A percentile compares a stretch with the other conserved stretches of the same genome.
Evolutionary conservation across 108 stramenopile species (phyloP).

Genomic region (Cyclotella baltica): DNA sequence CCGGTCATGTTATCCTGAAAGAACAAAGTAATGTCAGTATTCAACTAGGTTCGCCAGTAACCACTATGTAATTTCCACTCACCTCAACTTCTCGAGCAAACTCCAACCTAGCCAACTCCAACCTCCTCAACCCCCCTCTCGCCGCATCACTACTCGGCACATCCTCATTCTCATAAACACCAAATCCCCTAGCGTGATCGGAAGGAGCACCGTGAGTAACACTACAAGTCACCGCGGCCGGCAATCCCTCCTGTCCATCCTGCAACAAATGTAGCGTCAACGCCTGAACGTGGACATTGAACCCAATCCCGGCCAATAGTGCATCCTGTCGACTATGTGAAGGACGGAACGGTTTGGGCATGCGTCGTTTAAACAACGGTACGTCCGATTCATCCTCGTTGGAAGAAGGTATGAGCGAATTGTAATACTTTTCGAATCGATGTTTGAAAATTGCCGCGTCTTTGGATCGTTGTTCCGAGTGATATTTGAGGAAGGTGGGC

Average conservation of each 20-base stretch:
- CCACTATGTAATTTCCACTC: constrained; percentile 31
- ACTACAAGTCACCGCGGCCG: constrained; percentile 59
- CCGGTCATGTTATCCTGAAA: constrained; percentile 13
- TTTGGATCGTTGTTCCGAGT: constrained; percentile 52
- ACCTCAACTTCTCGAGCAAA: constrained; percentile 54
- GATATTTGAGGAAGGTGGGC: constrained; percentile 63
- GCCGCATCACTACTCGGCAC: constrained; percentile 17
- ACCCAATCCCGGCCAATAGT: constrained; percentile 75
- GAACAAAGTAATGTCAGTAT: neutral
- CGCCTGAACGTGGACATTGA: constrained; percentile 83
- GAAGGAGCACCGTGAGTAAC: constrained; percentile 87
- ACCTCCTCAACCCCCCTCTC: constrained; percentile 79
- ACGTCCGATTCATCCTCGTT: constrained; percentile 40
- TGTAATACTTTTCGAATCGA: constrained; percentile 52
- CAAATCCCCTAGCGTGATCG: constrained; percentile 90
- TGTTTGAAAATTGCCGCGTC: constrained; percentile 57
- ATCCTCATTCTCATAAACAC: constrained; percentile 53
- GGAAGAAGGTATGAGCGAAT: constrained; percentile 15
- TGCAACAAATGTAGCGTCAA: constrained; percentile 62
- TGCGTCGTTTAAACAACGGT: constrained; percentile 64
- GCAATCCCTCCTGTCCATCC: constrained; percentile 41
- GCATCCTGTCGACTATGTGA: constrained; percentile 59
- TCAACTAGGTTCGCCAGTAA: neutral
- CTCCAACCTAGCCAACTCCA: constrained; percentile 73
- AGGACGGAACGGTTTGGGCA: constrained; percentile 81